Evolutionary conservation across 768 basidiomycete species (phyloP).

Genomic region (Lactifluus piperatus): DNA sequence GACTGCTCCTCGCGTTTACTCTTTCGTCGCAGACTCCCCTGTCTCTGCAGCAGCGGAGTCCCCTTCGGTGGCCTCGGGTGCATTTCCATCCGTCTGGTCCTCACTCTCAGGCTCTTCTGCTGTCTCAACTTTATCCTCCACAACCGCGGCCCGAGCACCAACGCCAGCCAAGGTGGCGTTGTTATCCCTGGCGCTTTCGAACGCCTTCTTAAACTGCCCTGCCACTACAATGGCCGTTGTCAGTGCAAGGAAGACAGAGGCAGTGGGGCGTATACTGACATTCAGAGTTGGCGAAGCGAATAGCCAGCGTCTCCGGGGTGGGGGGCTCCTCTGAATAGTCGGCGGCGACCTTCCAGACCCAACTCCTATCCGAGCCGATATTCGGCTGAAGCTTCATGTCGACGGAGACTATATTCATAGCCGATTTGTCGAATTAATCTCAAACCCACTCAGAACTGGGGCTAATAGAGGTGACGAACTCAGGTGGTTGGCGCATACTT

Average conservation of each 20-base stretch:
- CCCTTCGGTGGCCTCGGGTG: slow-evolving; percentile 22
- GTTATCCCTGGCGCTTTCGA: slow-evolving; percentile 73
- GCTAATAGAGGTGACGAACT: slow-evolving; percentile 42
- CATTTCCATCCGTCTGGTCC: slow-evolving; percentile 25
- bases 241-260: neutral
- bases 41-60: slow-evolving; percentile 24
- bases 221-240: slow-evolving; percentile 46
- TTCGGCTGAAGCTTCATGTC: slow-evolving; percentile 97
- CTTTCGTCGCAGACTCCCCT: slow-evolving; percentile 32
- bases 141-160: slow-evolving; percentile 25
- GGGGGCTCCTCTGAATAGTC: slow-evolving; percentile 90
- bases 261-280: slow-evolving; percentile 46
- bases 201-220: slow-evolving; percentile 77
- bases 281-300: slow-evolving; percentile 94
- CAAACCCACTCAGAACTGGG: neutral
- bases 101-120: slow-evolving; percentile 23
- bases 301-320: slow-evolving; percentile 91
- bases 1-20: slow-evolving; percentile 10
- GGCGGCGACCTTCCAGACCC: slow-evolving; percentile 97
- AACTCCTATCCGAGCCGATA: slow-evolving; percentile 96
- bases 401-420: slow-evolving; percentile 47
- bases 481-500: slow-evolving; percentile 97
- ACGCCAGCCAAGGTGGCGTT: slow-evolving; percentile 36
- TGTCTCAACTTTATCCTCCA: slow-evolving; percentile 27
- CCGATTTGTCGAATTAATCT: neutral